Conservation (phyloP, 331 rosid genomes). For the Saraca asoca region DNA sequence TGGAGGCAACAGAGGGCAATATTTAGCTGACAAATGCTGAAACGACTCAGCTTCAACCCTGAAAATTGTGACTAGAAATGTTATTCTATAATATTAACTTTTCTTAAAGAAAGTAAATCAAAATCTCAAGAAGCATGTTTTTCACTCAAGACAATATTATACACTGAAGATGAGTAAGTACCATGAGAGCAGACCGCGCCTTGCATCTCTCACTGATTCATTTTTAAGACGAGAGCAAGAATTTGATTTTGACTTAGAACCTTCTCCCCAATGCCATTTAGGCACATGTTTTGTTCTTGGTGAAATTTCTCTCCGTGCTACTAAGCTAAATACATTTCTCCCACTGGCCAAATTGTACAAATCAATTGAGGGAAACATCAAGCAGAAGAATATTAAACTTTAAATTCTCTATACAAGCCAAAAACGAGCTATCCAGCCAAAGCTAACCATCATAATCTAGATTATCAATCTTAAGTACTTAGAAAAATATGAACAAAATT, state of each 20-base stretch:
- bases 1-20: constrained; percentile 89
- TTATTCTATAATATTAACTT: constrained; percentile 22
- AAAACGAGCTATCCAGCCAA: background rate
- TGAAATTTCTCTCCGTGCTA: constrained; percentile 69
- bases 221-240: constrained; percentile 37
- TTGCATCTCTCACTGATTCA: constrained; percentile 57
- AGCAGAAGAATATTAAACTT: constrained; percentile 11
- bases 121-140: constrained; percentile 14
- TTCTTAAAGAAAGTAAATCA: constrained; percentile 11
- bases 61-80: constrained; percentile 31
- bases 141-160: constrained; percentile 1
- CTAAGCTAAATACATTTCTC: constrained; percentile 66
- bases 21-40: constrained; percentile 82
- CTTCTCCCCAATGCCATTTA: constrained; percentile 59
- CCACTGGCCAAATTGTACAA: constrained; percentile 46
- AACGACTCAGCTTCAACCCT: constrained; percentile 96
- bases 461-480: constrained; percentile 4
- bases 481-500: background rate
- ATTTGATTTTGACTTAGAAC: constrained; percentile 49
- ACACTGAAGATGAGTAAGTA: constrained; percentile 33
- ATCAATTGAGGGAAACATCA: constrained; percentile 27
- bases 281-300: constrained; percentile 60
- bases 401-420: background rate
- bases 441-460: constrained; percentile 5
- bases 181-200: constrained; percentile 72